phyloP scores from a whole-genome alignment of 2,329 filamentous ascomycete species.

The Huntiella decipiens region DNA sequence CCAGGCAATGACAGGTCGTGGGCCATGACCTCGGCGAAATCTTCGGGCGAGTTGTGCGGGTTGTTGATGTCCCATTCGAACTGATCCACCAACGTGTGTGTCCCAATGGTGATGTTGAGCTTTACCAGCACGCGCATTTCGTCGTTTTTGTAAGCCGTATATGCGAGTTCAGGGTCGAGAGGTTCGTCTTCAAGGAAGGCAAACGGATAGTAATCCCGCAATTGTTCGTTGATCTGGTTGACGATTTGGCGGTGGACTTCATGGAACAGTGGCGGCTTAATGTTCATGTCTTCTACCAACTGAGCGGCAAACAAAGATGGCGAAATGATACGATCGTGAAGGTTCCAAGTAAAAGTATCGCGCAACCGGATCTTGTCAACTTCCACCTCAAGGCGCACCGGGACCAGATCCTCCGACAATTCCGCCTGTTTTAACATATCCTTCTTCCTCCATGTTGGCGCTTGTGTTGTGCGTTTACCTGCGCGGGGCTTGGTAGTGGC shows the following conservation, averaged over 20 bases:
- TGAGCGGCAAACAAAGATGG: slow-evolving; percentile 73
- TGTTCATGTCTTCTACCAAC: slow-evolving; percentile 75
- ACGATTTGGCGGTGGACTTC: slow-evolving; percentile 37
- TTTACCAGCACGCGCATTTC: slow-evolving; percentile 96
- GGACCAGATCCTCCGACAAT: slow-evolving; percentile 77
- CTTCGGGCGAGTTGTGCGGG: slow-evolving; percentile 78
- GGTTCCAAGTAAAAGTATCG: slow-evolving; percentile 97
- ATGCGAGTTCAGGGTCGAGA: slow-evolving; percentile 74
- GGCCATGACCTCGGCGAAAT: slow-evolving; percentile 80
- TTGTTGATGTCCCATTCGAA: slow-evolving; percentile 99
- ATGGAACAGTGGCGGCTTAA: slow-evolving; percentile 50
- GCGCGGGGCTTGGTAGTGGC: slow-evolving; percentile 57
- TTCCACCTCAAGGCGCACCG: slow-evolving; percentile 80
- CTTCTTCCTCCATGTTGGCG: slow-evolving; percentile 56
- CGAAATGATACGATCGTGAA: slow-evolving; percentile 70
- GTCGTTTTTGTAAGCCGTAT: slow-evolving; percentile 92
- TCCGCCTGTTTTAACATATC: slow-evolving; percentile 75
- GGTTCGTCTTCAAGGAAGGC: slow-evolving; percentile 79
- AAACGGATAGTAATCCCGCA: slow-evolving; percentile 85
- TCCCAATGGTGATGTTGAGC: slow-evolving; percentile 91
- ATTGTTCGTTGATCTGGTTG: slow-evolving; percentile 66
- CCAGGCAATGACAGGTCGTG: slow-evolving; percentile 78
- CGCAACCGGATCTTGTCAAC: slow-evolving; percentile 88
- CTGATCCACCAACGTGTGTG: slow-evolving; percentile 84
- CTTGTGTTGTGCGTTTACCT: slow-evolving; percentile 55